A percentile compares a stretch with the other conserved stretches of the same genome.
These are phyloP conservation scores for Colletotrichum sp. DNA, from an alignment of 2,329 filamentous ascomycete genomes.

Conservation along the genomic window DNA sequence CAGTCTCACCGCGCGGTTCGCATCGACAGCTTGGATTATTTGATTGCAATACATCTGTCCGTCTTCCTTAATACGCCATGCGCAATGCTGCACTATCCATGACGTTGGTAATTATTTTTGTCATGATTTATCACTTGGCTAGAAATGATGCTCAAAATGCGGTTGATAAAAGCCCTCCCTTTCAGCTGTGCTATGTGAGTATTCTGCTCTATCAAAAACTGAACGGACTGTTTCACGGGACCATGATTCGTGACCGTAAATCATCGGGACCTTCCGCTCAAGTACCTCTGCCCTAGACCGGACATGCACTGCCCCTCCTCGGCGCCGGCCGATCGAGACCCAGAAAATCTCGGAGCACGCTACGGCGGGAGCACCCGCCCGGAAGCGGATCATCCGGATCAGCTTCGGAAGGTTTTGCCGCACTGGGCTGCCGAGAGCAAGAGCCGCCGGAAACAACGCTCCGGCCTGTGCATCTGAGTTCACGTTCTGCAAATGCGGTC, in stretches of 20 bases:
- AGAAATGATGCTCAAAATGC: rapidly evolving
- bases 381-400: neutral
- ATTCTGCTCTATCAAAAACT: neutral
- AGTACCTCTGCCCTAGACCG: neutral
- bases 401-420: neutral
- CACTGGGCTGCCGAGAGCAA: neutral
- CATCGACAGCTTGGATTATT: neutral
- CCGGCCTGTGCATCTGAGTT: neutral
- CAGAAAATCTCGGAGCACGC: neutral
- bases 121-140: neutral
- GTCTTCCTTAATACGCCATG: too few species aligned
- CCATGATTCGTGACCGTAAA: neutral
- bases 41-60: neutral
- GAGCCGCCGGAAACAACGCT: neutral
- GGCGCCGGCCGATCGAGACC: neutral
- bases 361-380: neutral
- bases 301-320: neutral
- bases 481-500: neutral
- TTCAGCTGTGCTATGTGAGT: neutral
- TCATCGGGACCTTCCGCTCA: neutral
- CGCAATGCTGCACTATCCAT: too few species aligned
- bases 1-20: neutral
- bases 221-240: neutral
- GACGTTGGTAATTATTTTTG: too few species aligned
- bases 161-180: too few species aligned